Percentiles rank a stretch among this genome's conserved stretches.
Evolutionary conservation across 352 stramenopile genomes (phyloP).

Genomic region (Pythium utonaiense): DNA sequence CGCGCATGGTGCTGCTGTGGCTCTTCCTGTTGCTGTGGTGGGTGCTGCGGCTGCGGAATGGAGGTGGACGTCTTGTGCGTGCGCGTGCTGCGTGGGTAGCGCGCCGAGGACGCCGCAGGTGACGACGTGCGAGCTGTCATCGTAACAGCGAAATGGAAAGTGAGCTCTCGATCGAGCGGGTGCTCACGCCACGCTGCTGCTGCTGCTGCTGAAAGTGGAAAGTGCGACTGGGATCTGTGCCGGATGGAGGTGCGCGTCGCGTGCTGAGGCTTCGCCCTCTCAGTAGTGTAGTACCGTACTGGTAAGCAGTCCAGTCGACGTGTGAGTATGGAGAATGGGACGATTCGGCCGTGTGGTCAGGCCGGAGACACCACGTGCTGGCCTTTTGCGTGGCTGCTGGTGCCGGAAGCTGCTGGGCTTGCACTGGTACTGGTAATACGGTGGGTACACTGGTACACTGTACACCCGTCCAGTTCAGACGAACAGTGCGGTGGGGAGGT

Average conservation of each 20-base stretch:
- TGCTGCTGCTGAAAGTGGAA: too few species aligned
- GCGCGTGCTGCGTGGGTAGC: neutral
- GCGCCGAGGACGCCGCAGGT: neutral
- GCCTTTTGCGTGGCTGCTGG: neutral
- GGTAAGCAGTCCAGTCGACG: too few species aligned
- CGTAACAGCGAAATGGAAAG: neutral
- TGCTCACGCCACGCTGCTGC: too few species aligned
- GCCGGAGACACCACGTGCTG: neutral
- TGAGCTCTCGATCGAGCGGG: too few species aligned
- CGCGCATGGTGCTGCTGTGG: neutral
- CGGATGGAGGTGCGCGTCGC: conserved; percentile 1
- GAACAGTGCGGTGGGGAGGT: too few species aligned
- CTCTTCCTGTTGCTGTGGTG: neutral
- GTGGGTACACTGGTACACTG: too few species aligned
- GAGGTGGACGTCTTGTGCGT: neutral
- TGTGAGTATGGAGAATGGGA: neutral
- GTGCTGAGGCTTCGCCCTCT: conserved; percentile 2
- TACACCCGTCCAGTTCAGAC: too few species aligned
- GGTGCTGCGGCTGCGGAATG: neutral
- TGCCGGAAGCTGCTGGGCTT: neutral
- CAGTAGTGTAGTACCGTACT: too few species aligned
- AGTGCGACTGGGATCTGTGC: neutral
- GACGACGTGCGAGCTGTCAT: neutral
- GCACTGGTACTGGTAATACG: too few species aligned
- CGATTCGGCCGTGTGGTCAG: neutral